Conservation (phyloP, 2,329 filamentous ascomycete species). For the Aureobasidium leucospermi region DNA sequence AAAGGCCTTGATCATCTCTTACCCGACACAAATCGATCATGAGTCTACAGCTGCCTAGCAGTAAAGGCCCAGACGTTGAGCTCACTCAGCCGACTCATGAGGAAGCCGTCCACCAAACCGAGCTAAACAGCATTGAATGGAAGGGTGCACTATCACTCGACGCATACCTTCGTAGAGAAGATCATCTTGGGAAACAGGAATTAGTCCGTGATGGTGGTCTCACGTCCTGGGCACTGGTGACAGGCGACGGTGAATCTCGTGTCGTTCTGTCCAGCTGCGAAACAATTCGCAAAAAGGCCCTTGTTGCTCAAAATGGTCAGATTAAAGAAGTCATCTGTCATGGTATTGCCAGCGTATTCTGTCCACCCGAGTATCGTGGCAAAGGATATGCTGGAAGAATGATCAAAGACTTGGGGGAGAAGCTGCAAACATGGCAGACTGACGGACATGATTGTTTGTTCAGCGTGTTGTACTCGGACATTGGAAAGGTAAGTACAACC, state of each 20-base stretch:
- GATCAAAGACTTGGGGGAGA: constrained; percentile 57
- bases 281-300: constrained; percentile 42
- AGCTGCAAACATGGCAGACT: constrained; percentile 46
- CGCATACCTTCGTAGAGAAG: constrained; percentile 52
- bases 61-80: constrained; percentile 35
- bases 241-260: constrained; percentile 29
- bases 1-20: neutral
- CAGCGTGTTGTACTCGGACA: constrained; percentile 79
- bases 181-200: constrained; percentile 42
- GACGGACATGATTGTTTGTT: constrained; percentile 48
- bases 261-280: constrained; percentile 52
- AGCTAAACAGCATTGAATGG: constrained; percentile 51
- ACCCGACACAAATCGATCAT: neutral
- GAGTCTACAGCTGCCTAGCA: constrained; percentile 1
- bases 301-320: constrained; percentile 37
- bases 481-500: constrained; percentile 51
- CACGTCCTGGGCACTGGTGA: constrained; percentile 54
- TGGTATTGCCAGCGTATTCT: constrained; percentile 73
- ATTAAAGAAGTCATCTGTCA: constrained; percentile 56
- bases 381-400: constrained; percentile 72
- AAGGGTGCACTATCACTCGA: constrained; percentile 47
- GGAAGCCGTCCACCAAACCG: constrained; percentile 46
- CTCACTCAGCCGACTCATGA: constrained; percentile 48
- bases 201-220: constrained; percentile 49
- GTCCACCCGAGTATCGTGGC: constrained; percentile 57